These are phyloP conservation scores for Rhodocollybia butyracea DNA, from an alignment of 768 basidiomycete species.

Conservation along the genomic window DNA sequence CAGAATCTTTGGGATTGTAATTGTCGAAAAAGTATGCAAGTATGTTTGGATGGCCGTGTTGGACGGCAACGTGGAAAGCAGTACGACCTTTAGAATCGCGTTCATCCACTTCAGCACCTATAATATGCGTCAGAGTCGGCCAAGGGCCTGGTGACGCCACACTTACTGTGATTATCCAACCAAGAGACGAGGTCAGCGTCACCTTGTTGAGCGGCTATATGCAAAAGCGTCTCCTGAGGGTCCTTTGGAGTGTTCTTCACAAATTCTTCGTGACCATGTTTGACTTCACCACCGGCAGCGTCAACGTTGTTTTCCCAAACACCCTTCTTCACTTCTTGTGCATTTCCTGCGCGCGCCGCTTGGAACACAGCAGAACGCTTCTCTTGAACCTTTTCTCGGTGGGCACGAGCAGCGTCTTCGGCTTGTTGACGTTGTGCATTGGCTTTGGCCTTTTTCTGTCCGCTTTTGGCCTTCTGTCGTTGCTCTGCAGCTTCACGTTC, in stretches of 20 bases:
- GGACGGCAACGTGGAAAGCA: conserved; percentile 64
- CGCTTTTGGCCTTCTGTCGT: conserved; percentile 52
- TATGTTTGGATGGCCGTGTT: conserved; percentile 47
- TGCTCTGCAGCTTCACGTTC: conserved; percentile 54
- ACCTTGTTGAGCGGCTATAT: conserved; percentile 58
- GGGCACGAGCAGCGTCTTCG: conserved; percentile 43
- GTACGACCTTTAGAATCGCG: conserved; percentile 55
- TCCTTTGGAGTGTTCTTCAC: conserved; percentile 45
- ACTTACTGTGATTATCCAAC: conserved; percentile 76
- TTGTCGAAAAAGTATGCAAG: conserved; percentile 58
- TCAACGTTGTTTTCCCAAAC: conserved; percentile 71
- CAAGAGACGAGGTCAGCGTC: conserved; percentile 60
- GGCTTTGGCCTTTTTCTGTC: conserved; percentile 54
- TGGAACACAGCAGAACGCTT: conserved; percentile 61
- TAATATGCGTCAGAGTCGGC: conserved; percentile 18
- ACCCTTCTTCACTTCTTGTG: conserved; percentile 54
- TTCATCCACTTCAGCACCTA: conserved; percentile 75
- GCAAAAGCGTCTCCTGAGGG: conserved; percentile 64
- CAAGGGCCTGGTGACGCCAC: conserved; percentile 28
- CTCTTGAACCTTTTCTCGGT: conserved; percentile 48
- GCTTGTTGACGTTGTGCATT: conserved; percentile 46
- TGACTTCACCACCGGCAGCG: conserved; percentile 68
- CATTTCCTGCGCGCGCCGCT: conserved; percentile 57
- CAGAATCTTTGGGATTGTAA: conserved; percentile 53
- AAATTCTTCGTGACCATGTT: conserved; percentile 50